Base-by-base conservation (phyloP, 441 rosid genomes). In the Populus hybrid region DNA sequence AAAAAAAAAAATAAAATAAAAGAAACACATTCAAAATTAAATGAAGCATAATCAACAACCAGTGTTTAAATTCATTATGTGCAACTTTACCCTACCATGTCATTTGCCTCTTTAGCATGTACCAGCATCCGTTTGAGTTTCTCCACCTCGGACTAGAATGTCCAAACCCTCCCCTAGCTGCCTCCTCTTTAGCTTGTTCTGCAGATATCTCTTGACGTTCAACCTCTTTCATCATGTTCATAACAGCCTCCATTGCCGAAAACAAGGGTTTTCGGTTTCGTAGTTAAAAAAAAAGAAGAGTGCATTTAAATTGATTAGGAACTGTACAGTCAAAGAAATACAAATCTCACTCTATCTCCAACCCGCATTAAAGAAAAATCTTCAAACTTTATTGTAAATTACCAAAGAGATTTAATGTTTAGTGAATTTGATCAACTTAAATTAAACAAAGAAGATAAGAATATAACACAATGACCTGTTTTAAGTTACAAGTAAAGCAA, bases 231-330 rank as follows among this genome's bases (percentile, higher is more conserved):
- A 90, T 93, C 87, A 86, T 75, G 79, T 80, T 87, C 86, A 93
- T 84, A 21, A 92, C n/a, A 5, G 91, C 89, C 38, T 94, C 94
- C 94, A 90, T 85, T n/a, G 89, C 95, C 8, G 82, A 83, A 84
- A 91, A 89, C 87, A 97, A 83, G 69, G 88, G 91, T 86, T 75
- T 88, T 98, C 93, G 89, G n/a, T n/a, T n/a, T 86, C 86, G 61
- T 69, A 81, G 26, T 9, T 7, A 34, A 32, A 24, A 24, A 24
- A n/a, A n/a, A 67, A 19, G n/a, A 19, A 69, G 34, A 28, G 4
- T 6, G 7, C 1, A 73, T 10, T 53, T 9, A 57, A 28, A 73
- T 35, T 9, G 7, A 30, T 78, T 57, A 34, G 70, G n/a, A 66
- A 57, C 3, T 9, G n/a, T 2, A n/a, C 28, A 69, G 42, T 8